Evolutionary conservation across 2,329 filamentous ascomycete genomes (phyloP).

Genomic region (Drechslerella dactyloides): DNA sequence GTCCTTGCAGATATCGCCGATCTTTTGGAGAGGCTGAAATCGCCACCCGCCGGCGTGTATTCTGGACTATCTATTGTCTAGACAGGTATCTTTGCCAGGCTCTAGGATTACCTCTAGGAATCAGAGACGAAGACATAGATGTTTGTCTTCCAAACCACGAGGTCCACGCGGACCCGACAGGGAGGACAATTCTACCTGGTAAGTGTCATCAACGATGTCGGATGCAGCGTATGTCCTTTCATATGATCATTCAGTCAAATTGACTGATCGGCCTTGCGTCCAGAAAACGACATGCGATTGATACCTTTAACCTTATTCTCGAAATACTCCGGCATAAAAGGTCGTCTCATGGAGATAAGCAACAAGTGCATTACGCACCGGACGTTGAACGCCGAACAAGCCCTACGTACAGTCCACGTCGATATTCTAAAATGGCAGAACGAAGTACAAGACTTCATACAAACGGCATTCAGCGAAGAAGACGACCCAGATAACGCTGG

Average conservation of each 20-base stretch:
- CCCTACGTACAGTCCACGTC: slow-evolving; percentile 60
- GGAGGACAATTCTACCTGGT: slow-evolving; percentile 41
- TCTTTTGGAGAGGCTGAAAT: slow-evolving; percentile 62
- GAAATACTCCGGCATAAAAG: slow-evolving; percentile 62
- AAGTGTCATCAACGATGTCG: no score
- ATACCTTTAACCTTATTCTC: slow-evolving; percentile 59
- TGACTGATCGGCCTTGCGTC: neutral
- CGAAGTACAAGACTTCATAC: slow-evolving; percentile 62
- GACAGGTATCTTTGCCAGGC: slow-evolving; percentile 66
- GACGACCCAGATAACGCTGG: slow-evolving; percentile 56
- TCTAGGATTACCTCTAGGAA: slow-evolving; percentile 64
- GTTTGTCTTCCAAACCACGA: slow-evolving; percentile 65
- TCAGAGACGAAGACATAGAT: slow-evolving; percentile 66
- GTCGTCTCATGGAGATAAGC: slow-evolving; percentile 63
- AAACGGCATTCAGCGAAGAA: slow-evolving; percentile 18
- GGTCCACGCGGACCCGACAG: slow-evolving; percentile 57
- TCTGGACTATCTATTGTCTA: slow-evolving; percentile 66
- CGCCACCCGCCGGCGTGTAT: slow-evolving; percentile 63
- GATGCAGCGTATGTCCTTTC: no score
- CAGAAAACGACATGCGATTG: slow-evolving; percentile 54
- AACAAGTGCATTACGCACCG: slow-evolving; percentile 63
- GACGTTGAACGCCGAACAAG: slow-evolving; percentile 60
- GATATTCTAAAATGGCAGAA: slow-evolving; percentile 65
- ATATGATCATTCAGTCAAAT: no score
- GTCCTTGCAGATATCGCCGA: slow-evolving; percentile 62